A percentile compares a stretch with the other conserved stretches of the same genome.
Conservation (phyloP, 441 rosid genomes). For the Flueggea neowawraea region DNA sequence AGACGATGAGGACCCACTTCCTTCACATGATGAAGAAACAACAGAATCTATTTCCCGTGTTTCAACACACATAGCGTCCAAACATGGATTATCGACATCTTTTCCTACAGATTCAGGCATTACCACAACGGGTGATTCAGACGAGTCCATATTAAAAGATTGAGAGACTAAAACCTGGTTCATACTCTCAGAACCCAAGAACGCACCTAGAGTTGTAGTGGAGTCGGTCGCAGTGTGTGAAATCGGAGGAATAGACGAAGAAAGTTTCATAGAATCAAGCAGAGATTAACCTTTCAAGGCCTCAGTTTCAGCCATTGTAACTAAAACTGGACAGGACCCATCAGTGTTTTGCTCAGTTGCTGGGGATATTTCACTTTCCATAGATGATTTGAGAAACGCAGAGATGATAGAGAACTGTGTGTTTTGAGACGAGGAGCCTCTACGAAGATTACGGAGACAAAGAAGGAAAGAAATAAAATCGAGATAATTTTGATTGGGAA, state of each 20-base stretch:
- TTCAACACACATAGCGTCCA: too few relatives aligned
- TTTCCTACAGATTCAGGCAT: slow-evolving; percentile 5
- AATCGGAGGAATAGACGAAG: neutral
- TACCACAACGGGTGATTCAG: neutral
- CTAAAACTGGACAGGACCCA: too few relatives aligned
- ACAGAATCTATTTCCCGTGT: neutral
- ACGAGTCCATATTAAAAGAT: neutral
- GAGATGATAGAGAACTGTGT: too few relatives aligned
- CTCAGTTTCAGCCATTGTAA: too few relatives aligned
- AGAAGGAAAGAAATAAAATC: too few relatives aligned
- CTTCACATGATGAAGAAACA: neutral
- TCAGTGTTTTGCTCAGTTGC: too few relatives aligned
- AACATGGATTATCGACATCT: too few relatives aligned
- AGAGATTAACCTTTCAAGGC: too few relatives aligned
- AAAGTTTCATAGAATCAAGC: too few relatives aligned
- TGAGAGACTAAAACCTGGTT: neutral
- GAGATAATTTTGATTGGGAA: too few relatives aligned
- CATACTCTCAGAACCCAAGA: slow-evolving; percentile 2
- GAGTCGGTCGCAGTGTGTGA: slow-evolving; percentile 13
- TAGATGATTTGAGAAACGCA: too few relatives aligned
- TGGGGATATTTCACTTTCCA: too few relatives aligned
- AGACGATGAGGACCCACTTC: neutral
- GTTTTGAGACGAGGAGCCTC: neutral
- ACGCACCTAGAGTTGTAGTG: slow-evolving; percentile 17
- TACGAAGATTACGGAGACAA: neutral